A percentile compares a stretch with the other conserved stretches of the same genome.
Evolutionary conservation across 1,284 basidiomycete genomes (phyloP).

Genomic region (Cutaneotrichosporon curvatum): DNA sequence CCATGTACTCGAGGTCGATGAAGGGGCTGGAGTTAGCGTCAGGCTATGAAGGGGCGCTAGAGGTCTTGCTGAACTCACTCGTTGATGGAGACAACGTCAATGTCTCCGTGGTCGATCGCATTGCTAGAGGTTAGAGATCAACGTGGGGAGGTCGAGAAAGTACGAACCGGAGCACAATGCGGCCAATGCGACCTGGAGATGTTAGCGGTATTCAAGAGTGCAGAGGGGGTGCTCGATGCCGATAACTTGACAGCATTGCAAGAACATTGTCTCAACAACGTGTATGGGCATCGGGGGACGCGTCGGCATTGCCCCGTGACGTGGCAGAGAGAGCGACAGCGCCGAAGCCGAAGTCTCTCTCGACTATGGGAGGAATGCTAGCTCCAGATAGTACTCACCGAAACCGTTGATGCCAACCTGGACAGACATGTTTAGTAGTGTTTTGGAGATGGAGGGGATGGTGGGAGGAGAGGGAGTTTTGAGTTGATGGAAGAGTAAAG

Average conservation of each 20-base stretch:
- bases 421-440: slow-evolving; percentile 50
- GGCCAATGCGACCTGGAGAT: slow-evolving; percentile 87
- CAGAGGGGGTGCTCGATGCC: no score
- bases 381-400: slow-evolving; percentile 65
- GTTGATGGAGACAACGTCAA: slow-evolving; percentile 81
- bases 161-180: slow-evolving; percentile 71
- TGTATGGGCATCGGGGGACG: no score
- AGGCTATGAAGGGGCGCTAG: neutral
- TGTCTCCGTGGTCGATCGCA: slow-evolving; percentile 68
- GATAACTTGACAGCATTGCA: no score
- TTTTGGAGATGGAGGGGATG: slow-evolving; percentile 8
- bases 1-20: slow-evolving; percentile 95
- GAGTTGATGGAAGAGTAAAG: no score
- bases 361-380: no score
- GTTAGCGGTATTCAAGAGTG: no score
- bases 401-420: slow-evolving; percentile 96
- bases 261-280: no score
- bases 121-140: slow-evolving; percentile 52
- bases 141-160: neutral
- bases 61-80: slow-evolving; percentile 56
- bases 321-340: no score
- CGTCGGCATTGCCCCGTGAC: no score
- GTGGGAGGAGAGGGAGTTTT: slow-evolving; percentile 4
- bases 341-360: no score
- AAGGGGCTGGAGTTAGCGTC: slow-evolving; percentile 63